phyloP scores from a whole-genome alignment of 805 yeast species.

The Lipomyces spencermartinsiae region DNA sequence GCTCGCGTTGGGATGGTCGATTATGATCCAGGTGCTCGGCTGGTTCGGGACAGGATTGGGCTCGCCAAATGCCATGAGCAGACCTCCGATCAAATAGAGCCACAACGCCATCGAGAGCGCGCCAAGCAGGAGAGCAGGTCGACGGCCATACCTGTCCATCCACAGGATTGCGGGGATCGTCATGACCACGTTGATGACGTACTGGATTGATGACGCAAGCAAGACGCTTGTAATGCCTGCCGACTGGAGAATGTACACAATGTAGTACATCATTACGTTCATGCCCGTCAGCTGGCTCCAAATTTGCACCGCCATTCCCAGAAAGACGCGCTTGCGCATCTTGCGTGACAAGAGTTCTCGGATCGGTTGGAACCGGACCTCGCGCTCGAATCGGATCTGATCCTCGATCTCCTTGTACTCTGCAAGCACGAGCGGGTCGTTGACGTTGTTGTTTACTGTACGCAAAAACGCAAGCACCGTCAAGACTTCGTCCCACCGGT shows the following conservation, averaged over 20 bases:
- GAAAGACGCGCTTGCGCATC: constrained; percentile 44
- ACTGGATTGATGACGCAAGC: constrained; percentile 52
- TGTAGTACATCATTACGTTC: constrained; percentile 56
- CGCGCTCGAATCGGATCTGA: constrained; percentile 35
- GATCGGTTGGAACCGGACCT: constrained; percentile 21
- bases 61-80: constrained; percentile 56
- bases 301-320: constrained; percentile 45
- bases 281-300: constrained; percentile 52
- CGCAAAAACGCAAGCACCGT: constrained; percentile 59
- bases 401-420: constrained; percentile 38
- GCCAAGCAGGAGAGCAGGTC: constrained; percentile 65
- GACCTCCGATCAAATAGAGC: constrained; percentile 71
- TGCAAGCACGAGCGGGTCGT: constrained; percentile 37
- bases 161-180: constrained; percentile 62
- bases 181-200: constrained; percentile 55
- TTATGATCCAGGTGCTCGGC: constrained; percentile 49
- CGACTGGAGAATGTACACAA: constrained; percentile 54
- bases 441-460: constrained; percentile 39
- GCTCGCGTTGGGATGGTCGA: constrained; percentile 61
- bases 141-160: constrained; percentile 70
- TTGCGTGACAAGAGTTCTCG: constrained; percentile 24
- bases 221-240: constrained; percentile 58
- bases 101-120: constrained; percentile 67
- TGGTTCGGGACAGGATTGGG: constrained; percentile 53
- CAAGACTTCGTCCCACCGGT: constrained; percentile 61